Evolutionary conservation across 192 early-diverging fungal species (phyloP), one percentile per base, ranked within the genome.

Genomic region (Entomortierella beljakovae): DNA sequence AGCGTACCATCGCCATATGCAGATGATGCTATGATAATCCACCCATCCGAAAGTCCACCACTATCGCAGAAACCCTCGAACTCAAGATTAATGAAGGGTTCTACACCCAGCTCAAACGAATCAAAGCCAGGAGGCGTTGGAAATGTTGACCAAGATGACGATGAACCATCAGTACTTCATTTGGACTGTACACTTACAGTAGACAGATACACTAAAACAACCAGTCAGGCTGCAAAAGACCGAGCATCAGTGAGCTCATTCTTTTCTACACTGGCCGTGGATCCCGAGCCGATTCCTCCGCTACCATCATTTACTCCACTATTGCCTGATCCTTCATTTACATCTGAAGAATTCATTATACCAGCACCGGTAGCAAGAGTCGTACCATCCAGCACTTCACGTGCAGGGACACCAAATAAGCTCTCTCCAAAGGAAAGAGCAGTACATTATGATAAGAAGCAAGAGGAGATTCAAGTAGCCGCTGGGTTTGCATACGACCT

Each of bases 401-500:
- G 31, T 8, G 26, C 34, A 16, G 46, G 20, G 5, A 31, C 26
- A 10, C 22, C 32, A 38, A 16, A 8, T 34, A 33, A 25, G 15
- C 43, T 16, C 20, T 46, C 43, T 20, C 15, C 43, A 10, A n/a
- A 26, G 33, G 38, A 25, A 0, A 35, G 43, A 38, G 54, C 40
- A 31, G 43, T 25, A 2, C 52, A 11, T n/a, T 57, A 61, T 9
- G 54, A 63, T 15, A 37, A 51, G 22, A 51, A 59, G 38, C 74
- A 62, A 20, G 74, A 77, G 25, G 74, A 77, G 32, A 59, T 57
- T 23, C 28, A 69, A 13, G 54, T 69, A 3, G 66, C 74, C 6
- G 46, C 65, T 1, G 58, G 59, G 29, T 77, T 77, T 54, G 74
- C 74, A 34, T 66, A 77, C 5, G 74, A 77, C 35, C 65, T 77